Conservation (phyloP, 352 stramenopile genomes). For the Phytophthora pini region DNA sequence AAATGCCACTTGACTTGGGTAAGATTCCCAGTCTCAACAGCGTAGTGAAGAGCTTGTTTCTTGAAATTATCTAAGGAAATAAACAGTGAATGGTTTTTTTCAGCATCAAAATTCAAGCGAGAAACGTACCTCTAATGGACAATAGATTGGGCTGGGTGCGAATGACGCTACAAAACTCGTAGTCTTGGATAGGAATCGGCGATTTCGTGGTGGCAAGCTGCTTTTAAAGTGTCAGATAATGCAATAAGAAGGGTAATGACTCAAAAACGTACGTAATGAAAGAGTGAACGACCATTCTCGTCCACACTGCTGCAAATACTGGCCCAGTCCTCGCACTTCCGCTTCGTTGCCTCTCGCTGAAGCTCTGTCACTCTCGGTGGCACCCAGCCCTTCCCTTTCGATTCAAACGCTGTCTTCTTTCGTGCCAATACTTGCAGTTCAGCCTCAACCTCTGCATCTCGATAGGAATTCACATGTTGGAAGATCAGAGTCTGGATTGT, state of each 20-base stretch:
- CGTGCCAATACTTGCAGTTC: conserved; percentile 41
- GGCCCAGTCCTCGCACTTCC: conserved; percentile 42
- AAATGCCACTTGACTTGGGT: conserved; percentile 47
- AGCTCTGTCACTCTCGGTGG: conserved; percentile 58
- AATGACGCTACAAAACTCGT: conserved; percentile 38
- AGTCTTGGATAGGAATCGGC: conserved; percentile 18
- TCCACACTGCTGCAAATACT: conserved; percentile 44
- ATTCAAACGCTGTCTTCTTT: conserved; percentile 37
- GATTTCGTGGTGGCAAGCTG: conserved; percentile 30
- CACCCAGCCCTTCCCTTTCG: conserved; percentile 36
- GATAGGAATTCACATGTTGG: conserved; percentile 37
- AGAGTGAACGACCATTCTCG: conserved; percentile 44
- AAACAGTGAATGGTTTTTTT: not conserved
- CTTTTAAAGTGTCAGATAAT: not conserved
- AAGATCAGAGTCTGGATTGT: conserved; percentile 36
- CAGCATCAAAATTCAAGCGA: not conserved
- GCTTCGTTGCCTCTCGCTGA: conserved; percentile 21
- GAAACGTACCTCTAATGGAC: conserved; percentile 34
- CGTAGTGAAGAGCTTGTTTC: conserved; percentile 59
- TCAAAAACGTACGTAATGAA: conserved; percentile 57
- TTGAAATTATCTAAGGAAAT: conserved; percentile 43
- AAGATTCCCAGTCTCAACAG: conserved; percentile 46
- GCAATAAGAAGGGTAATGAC: not conserved
- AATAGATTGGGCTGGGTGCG: conserved; percentile 32
- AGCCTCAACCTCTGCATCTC: conserved; percentile 28